Base-by-base conservation (phyloP, 352 stramenopile genomes). In the Globisporangium lucens region DNA sequence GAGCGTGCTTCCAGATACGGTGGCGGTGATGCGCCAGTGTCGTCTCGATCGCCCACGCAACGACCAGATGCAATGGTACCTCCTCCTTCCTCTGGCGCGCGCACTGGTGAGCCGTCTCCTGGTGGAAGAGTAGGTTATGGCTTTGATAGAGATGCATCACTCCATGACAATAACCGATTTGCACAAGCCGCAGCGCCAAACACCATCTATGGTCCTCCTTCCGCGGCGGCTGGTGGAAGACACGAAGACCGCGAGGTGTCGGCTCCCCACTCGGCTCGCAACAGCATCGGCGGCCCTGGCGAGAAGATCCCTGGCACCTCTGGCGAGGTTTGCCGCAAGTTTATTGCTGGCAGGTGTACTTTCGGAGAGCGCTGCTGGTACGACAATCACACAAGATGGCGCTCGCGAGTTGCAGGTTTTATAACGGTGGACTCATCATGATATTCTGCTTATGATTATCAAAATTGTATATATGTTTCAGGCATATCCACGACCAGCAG, bases 341-440 rank as follows among this genome's bases (percentile, higher is more conserved):
- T 90, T 66, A 43, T 90, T 56, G 66, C 71, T 12, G 84, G 83
- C 30, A 74, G 76, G 41, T 95, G 87, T 75, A 85, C 75, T 3
- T 93, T 89, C 79, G 87, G 87, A 33, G 87, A 92, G 61, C 81
- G 78, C 74, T 95, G 87, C 81, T 89, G 83, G 83, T 94, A 94
- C 68, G 85, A 67, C 64, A 46, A 36, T 63, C 20, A 36, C 22
- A 60, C 69, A 55, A 65, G 36, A 52, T 5, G 22, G 7, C 43
- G 15, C 17, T 24, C 15, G 4, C 17, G 17, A 46, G 41, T 30
- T 56, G 64, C 62, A 70, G 60, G 49, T 70, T 63, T 56, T 30
- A 15, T 36, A 60, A 51, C 63, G 36, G 30, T 29, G 36, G 58
- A 46, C 53, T 67, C 24, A 62, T 61, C 22, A 22, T 13, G 3